These are phyloP conservation scores for Phaffia australis DNA, from an alignment of 768 basidiomycete genomes.

Conservation along the genomic window DNA sequence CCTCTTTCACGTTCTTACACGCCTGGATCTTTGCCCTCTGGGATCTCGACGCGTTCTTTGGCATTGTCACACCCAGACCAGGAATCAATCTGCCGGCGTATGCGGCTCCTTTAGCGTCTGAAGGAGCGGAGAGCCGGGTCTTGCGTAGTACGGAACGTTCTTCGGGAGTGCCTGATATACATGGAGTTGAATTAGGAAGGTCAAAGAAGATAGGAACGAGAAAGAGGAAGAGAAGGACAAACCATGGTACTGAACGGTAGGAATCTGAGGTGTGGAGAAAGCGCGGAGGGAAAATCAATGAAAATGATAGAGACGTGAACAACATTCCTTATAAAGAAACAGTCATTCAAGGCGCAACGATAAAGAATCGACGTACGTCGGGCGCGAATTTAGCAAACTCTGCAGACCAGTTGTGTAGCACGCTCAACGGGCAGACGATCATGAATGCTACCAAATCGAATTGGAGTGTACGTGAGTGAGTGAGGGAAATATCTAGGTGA, in stretches of 20 bases:
- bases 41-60: conserved; percentile 4
- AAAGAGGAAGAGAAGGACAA: conserved; percentile 20
- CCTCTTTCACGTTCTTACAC: background rate
- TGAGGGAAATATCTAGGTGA: background rate
- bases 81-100: background rate
- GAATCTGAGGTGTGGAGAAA: conserved; percentile 50
- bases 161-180: background rate
- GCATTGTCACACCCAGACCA: background rate
- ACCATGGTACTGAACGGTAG: conserved; percentile 85
- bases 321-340: background rate
- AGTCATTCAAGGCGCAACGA: background rate
- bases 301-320: background rate
- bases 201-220: too few species aligned
- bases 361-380: conserved; percentile 41
- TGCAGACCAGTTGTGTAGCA: conserved; percentile 78
- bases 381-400: conserved; percentile 82
- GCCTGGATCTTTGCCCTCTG: conserved; percentile 7
- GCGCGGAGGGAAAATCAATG: background rate
- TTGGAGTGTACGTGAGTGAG: background rate
- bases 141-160: too few species aligned
- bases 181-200: too few species aligned
- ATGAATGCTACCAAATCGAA: conserved; percentile 53
- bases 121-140: background rate
- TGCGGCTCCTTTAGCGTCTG: conserved; percentile 1
- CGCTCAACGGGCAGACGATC: conserved; percentile 83